Evolutionary conservation across 306 rosid species (phyloP).

Genomic region (Macrotyloma uniflorum): DNA sequence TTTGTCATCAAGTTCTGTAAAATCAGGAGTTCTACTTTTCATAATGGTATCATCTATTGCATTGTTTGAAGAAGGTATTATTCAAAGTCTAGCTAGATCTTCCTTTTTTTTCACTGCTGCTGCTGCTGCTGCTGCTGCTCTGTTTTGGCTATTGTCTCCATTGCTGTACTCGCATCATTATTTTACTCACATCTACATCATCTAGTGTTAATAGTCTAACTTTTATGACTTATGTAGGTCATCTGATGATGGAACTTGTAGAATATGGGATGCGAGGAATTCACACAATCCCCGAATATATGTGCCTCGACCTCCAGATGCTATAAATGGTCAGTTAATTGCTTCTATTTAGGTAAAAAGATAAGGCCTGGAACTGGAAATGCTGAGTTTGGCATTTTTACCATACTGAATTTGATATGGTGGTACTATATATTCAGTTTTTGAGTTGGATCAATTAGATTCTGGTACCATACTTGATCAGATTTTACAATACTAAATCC

Average conservation of each 20-base stretch:
- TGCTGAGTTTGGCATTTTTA: conserved; percentile 34
- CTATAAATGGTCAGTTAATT: conserved; percentile 64
- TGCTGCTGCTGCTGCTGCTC: neutral
- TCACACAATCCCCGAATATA: conserved; percentile 72
- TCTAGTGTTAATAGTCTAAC: conserved; percentile 23
- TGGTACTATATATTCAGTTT: conserved; percentile 26
- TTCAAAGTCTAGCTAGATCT: too few relatives aligned
- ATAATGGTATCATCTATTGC: too few relatives aligned
- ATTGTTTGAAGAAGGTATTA: too few relatives aligned
- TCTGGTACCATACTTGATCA: neutral
- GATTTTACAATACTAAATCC: neutral
- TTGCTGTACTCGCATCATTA: neutral
- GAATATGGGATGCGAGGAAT: conserved; percentile 89
- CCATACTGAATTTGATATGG: conserved; percentile 29
- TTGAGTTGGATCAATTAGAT: conserved; percentile 29
- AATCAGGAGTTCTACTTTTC: neutral
- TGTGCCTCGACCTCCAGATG: conserved; percentile 69
- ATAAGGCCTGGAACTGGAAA: conserved; percentile 35
- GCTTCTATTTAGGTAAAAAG: conserved; percentile 36
- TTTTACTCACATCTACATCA: neutral
- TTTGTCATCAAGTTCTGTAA: neutral
- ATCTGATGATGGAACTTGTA: conserved; percentile 93
- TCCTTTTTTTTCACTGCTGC: too few relatives aligned
- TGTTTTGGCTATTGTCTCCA: neutral
- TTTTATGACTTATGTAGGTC: conserved; percentile 56